Evolutionary conservation across 2,329 filamentous ascomycete genomes (phyloP), one percentile per base, ranked within the genome.

Genomic region (Aspergillus awamori): DNA sequence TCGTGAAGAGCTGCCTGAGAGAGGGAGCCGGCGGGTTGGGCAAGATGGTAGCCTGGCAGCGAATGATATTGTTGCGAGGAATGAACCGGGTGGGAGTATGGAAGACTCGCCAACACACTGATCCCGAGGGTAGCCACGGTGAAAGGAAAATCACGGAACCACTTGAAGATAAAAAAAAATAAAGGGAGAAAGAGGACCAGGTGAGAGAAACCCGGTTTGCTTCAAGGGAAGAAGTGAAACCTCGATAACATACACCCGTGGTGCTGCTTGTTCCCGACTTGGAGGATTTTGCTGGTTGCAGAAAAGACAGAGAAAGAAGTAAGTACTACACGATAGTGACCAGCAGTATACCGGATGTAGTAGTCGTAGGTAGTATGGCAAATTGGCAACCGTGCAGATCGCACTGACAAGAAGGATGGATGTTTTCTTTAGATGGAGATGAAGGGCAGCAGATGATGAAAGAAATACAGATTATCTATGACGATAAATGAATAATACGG

Each of bases 61-160:
- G 70, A 69, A 67, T 70, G 72, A 60, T 74, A 71, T 68, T 70
- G 70, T 62, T 69, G 70, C 47, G 74, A 69, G 47, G 72, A 67
- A 65, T 71, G 66, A 55, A 74, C 67, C 59, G 74, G 64, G 56
- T 68, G 66, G 48, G 75, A 63, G 61, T 76, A 76, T 59, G 74
- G 67, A 58, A 73, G 63, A 52, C 54, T 63, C 63, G 69, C 70
- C 63, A 73, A 72, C 65, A 74, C 72, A 67, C 69, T 74, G 66
- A 75, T 72, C 63, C 73, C 75, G 61, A 79, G 69, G 63, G 75
- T 74, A 74, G 77, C 77, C 77, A 79, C 74, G 72, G 63, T 77
- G 76, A 70, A 66, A 53, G 63, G 41, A 54, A 49, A 54, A 43
- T 47, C 20, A 63, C 53, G 54, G 52, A 58, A 58, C 38, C 53